Conservation (phyloP, 1,284 basidiomycete species). For the Ceratobasidium sp. region DNA sequence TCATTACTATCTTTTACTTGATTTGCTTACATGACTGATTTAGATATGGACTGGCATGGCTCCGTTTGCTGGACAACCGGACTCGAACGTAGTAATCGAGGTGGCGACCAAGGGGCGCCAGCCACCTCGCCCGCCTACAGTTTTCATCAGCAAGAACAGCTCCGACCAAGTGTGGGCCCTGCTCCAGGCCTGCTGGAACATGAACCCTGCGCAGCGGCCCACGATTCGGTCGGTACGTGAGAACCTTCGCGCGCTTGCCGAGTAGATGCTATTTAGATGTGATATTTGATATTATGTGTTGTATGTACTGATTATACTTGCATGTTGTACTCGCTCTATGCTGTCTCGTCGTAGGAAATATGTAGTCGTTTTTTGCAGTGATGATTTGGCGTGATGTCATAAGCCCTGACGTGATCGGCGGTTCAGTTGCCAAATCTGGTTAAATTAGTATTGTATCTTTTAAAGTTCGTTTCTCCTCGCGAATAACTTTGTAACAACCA, state of each 20-base stretch:
- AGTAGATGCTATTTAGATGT: no score
- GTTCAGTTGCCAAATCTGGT: no score
- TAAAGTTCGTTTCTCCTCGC: no score
- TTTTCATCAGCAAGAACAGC: neutral
- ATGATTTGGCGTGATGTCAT: no score
- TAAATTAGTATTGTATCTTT: no score
- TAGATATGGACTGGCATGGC: slow-evolving; percentile 18
- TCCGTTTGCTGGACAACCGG: slow-evolving; percentile 20
- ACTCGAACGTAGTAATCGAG: slow-evolving; percentile 25
- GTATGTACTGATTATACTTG: no score
- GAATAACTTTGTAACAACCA: no score
- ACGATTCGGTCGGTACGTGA: slow-evolving; percentile 7
- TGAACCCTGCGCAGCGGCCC: neutral
- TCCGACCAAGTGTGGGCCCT: slow-evolving; percentile 28
- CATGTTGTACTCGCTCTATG: no score
- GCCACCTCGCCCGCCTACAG: neutral
- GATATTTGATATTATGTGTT: no score
- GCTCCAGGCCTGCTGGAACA: slow-evolving; percentile 32
- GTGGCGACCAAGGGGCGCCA: slow-evolving; percentile 25
- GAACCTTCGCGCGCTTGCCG: neutral
- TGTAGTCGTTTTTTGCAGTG: no score
- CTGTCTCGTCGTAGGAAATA: no score
- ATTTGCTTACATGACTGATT: neutral
- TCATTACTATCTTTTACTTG: neutral
- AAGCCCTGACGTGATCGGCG: no score